A percentile compares a stretch with the other conserved stretches of the same genome.
These are phyloP conservation scores for Lentinula aciculospora DNA, from an alignment of 768 basidiomycete genomes.

Conservation along the genomic window DNA sequence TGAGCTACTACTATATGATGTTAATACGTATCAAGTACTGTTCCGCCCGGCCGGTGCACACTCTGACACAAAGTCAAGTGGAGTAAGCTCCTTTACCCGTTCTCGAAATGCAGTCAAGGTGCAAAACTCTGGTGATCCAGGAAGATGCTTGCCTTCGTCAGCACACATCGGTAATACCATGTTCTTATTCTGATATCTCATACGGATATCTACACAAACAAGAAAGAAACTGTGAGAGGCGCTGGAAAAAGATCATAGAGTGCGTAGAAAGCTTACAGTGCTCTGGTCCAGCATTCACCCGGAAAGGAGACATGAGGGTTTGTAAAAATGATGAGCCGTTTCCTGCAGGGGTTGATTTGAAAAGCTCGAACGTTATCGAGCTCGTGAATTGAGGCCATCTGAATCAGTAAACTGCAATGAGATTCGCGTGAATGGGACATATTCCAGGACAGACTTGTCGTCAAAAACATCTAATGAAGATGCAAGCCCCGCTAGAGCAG, in stretches of 20 bases:
- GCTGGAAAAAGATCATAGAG: neutral
- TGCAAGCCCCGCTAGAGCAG: slow-evolving; percentile 58
- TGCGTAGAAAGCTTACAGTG: slow-evolving; percentile 32
- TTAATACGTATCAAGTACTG: neutral
- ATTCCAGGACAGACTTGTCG: slow-evolving; percentile 40
- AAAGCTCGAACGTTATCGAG: slow-evolving; percentile 70
- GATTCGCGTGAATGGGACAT: neutral
- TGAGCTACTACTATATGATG: too few relatives aligned
- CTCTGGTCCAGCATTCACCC: slow-evolving; percentile 23
- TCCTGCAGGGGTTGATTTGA: slow-evolving; percentile 30
- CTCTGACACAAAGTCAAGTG: slow-evolving; percentile 60
- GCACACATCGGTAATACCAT: slow-evolving; percentile 62
- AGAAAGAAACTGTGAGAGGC: neutral
- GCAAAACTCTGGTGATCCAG: slow-evolving; percentile 71
- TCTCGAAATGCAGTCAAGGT: slow-evolving; percentile 57
- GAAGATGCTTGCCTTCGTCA: slow-evolving; percentile 58
- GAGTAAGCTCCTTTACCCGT: slow-evolving; percentile 60
- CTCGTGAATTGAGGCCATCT: slow-evolving; percentile 79
- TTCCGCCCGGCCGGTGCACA: slow-evolving; percentile 35
- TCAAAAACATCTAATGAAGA: slow-evolving; percentile 70
- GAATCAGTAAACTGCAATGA: neutral
- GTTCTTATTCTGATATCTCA: slow-evolving; percentile 70
- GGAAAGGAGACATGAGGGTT: slow-evolving; percentile 29
- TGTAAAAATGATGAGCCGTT: slow-evolving; percentile 25
- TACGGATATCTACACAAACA: slow-evolving; percentile 48